Evolutionary conservation across 345 rosid genomes (phyloP), one percentile per base, ranked within the genome.

Genomic region (Eucalyptus pauciflora): DNA sequence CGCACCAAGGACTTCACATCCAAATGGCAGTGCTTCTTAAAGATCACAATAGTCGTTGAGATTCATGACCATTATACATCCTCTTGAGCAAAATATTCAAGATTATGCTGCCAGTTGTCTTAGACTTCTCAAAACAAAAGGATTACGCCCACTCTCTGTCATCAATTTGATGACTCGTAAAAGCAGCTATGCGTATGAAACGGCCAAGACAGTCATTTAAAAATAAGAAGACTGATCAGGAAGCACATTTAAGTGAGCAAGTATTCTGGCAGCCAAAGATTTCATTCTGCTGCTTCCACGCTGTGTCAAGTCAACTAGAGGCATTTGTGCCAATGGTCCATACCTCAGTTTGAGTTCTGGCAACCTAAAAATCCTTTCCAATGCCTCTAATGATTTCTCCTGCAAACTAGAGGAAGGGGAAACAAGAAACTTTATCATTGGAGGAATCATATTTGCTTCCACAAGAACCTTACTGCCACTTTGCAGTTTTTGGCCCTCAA

Each of bases 171-270:
- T 76, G 83, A 41, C 46, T 76, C 15, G 8, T 22, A 45, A 76
- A 37, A 37, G 83, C 83, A 76, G 46, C 13, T 22, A 76, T 76
- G 83, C 48, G 41, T 27, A 20, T 76, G 83, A 18, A 76, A 37
- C 12, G 14, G 83, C 48, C 2, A 48, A 41, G 48, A 37, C 83
- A 76, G 85, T 41, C 85, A 76, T 41, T 76, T 89, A 95, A 90
- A 95, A 95, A 92, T 87, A 95, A 43, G 97, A 94, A 76, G 97
- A 95, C 80, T 94, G 96, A 29, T 94, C 93, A 56, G 92, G 96
- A 87, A 95, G 96, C 67, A 94, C 94, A 87, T 93, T 90, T 94
- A 95, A 90, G 87, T 94, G 96, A 91, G 96, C 96, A 71, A 95
- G 96, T 87, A 93, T 92, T 87, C 93, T 92, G 86, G 97, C 97